Base-by-base conservation (phyloP, 2,329 filamentous ascomycete species). In the Diaporthe capsici region DNA sequence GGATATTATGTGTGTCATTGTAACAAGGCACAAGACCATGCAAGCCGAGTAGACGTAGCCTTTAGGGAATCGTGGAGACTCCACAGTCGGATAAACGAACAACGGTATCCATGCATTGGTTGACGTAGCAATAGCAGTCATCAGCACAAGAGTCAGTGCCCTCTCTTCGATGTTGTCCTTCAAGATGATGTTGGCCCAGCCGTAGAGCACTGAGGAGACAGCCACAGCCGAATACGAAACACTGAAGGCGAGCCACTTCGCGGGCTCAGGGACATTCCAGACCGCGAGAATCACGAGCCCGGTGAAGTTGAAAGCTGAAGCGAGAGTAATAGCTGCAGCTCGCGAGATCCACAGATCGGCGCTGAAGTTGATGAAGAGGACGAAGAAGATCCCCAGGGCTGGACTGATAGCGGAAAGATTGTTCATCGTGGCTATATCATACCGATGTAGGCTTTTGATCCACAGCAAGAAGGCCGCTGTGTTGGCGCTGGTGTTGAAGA, bases 81-180 rank as follows among this genome's bases (percentile, higher is more conserved):
- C 85, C 4, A 85, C 82, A 0, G 86, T 88, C 0, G 83, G 83
- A 77, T 90, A 92, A 0, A 87, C 85, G 13, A 91, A 79, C 1
- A 91, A 78, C 3, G 87, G 87, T 3, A 88, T 90, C 89, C 89
- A 92, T 0, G 87, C 89, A 0, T 88, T 91, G 0, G 88, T 89
- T 0, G 86, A 90, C 78, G 90, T 88, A 0, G 88, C 84, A 25
- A 91, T 82, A 0, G 85, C 84, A 61, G 89, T 91, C 77, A 90
- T 87, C 25, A 89, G 79, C 4, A 90, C 85, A 8, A 91, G 79
- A 0, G 86, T 87, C 68, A 90, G 84, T 0, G 88, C 84, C 10
- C 90, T 81, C 75, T 90, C 86, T 1, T 85, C 85, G 0, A 85
- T 85, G 2, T 85, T 86, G 31, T 85, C 82, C 49, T 85, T 84